Evolutionary conservation across 768 basidiomycete species (phyloP).

Genomic region (Collybia sp.): DNA sequence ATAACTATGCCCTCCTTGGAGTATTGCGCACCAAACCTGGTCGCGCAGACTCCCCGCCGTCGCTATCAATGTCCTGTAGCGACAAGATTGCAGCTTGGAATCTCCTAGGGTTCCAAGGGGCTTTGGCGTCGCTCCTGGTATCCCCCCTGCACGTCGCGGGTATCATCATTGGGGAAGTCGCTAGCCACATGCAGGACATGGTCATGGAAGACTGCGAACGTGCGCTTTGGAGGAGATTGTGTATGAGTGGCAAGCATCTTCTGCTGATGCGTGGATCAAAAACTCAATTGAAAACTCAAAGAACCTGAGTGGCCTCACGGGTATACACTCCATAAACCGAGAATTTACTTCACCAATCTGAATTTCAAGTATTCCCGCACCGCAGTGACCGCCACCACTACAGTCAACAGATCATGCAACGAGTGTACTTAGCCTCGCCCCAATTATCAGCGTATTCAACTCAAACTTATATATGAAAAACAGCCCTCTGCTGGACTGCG

Average conservation of each 20-base stretch:
- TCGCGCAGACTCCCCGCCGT: conserved; percentile 81
- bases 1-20: conserved; percentile 70
- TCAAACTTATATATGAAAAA: too few species aligned
- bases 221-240: conserved; percentile 60
- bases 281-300: too few species aligned
- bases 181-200: conserved; percentile 24
- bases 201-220: conserved; percentile 62
- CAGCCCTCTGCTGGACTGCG: conserved; percentile 72
- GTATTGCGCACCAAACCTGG: conserved; percentile 93
- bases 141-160: conserved; percentile 59
- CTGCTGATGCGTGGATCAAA: too few species aligned
- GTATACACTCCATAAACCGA: conserved; percentile 46
- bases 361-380: conserved; percentile 57
- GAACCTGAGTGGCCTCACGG: conserved; percentile 38
- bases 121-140: conserved; percentile 53
- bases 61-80: conserved; percentile 86
- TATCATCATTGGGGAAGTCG: conserved; percentile 74
- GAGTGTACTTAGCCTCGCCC: conserved; percentile 48
- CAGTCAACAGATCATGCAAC: conserved; percentile 49
- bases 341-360: conserved; percentile 52
- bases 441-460: too few species aligned
- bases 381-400: conserved; percentile 17
- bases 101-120: conserved; percentile 82
- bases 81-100: conserved; percentile 93
- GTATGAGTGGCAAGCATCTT: not conserved